Evolutionary conservation across 2,329 filamentous ascomycete genomes (phyloP).

Genomic region (Huntiella savannae): DNA sequence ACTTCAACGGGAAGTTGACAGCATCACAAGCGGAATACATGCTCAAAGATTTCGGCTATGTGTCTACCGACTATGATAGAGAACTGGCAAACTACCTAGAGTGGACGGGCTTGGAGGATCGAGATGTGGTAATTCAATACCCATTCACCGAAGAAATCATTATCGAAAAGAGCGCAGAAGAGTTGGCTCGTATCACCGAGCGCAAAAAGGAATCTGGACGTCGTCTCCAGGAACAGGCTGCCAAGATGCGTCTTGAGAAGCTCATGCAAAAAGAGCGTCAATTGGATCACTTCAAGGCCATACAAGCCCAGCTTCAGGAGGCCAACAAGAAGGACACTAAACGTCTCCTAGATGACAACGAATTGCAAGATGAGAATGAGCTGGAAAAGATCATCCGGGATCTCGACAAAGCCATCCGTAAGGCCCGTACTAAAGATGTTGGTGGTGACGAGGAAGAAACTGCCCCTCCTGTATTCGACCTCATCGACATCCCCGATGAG

Average conservation of each 20-base stretch:
- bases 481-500: constrained; percentile 79
- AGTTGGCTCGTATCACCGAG: constrained; percentile 75
- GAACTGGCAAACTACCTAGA: constrained; percentile 66
- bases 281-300: constrained; percentile 75
- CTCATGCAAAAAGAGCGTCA: constrained; percentile 92
- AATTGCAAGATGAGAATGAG: constrained; percentile 76
- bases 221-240: constrained; percentile 82
- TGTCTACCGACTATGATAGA: constrained; percentile 64
- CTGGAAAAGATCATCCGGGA: constrained; percentile 74
- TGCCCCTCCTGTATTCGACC: constrained; percentile 67
- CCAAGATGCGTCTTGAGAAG: constrained; percentile 91
- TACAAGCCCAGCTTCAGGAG: constrained; percentile 52
- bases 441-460: constrained; percentile 64
- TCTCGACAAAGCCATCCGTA: constrained; percentile 74
- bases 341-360: constrained; percentile 69
- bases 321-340: constrained; percentile 83
- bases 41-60: constrained; percentile 73
- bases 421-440: constrained; percentile 81
- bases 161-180: constrained; percentile 82
- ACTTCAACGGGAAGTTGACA: constrained; percentile 71
- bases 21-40: constrained; percentile 74
- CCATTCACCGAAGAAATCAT: constrained; percentile 84
- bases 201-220: constrained; percentile 87
- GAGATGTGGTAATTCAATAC: constrained; percentile 78
- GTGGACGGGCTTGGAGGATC: constrained; percentile 79